Conservation (phyloP, 495 filamentous ascomycete genomes). For the Hyaloscypha hepaticicola region DNA sequence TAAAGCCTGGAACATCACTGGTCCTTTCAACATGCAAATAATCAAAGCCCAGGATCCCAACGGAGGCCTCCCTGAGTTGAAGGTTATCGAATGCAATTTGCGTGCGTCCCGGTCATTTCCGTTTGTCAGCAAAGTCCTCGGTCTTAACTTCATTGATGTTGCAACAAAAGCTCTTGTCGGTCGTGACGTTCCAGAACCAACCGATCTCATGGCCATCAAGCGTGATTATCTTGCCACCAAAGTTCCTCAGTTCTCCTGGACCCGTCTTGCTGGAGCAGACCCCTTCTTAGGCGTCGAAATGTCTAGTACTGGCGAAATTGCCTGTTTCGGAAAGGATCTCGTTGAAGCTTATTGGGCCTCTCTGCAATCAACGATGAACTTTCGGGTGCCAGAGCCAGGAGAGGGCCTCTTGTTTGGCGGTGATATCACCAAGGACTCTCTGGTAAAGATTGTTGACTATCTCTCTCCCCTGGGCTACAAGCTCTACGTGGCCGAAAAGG, state of each 20-base stretch:
- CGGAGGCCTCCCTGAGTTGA: constrained; percentile 70
- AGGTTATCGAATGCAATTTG: constrained; percentile 98
- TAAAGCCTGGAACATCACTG: constrained; percentile 94
- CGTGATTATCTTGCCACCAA: constrained; percentile 94
- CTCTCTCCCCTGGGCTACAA: constrained; percentile 89
- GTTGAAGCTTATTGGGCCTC: constrained; percentile 97
- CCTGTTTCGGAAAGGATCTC: constrained; percentile 94
- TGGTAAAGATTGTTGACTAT: constrained; percentile 77
- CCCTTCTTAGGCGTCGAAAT: constrained; percentile 98
- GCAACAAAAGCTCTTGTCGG: constrained; percentile 91
- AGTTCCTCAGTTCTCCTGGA: constrained; percentile 98
- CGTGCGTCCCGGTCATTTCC: constrained; percentile 97
- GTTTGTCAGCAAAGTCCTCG: constrained; percentile 95
- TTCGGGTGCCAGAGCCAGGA: constrained; percentile 88
- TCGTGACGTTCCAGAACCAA: constrained; percentile 79
- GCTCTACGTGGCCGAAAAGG: constrained; percentile 77
- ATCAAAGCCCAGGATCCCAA: constrained; percentile 82
- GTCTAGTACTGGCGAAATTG: constrained; percentile 95
- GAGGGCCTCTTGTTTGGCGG: constrained; percentile 94
- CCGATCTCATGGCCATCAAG: constrained; percentile 84
- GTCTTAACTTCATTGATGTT: constrained; percentile 95
- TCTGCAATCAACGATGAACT: constrained; percentile 98
- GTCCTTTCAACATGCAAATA: constrained; percentile 99
- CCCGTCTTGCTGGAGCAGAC: constrained; percentile 94
- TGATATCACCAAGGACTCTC: constrained; percentile 62